These are phyloP conservation scores for Atkinsonella hypoxylon DNA, from an alignment of 2,329 filamentous ascomycete genomes.

Conservation along the genomic window DNA sequence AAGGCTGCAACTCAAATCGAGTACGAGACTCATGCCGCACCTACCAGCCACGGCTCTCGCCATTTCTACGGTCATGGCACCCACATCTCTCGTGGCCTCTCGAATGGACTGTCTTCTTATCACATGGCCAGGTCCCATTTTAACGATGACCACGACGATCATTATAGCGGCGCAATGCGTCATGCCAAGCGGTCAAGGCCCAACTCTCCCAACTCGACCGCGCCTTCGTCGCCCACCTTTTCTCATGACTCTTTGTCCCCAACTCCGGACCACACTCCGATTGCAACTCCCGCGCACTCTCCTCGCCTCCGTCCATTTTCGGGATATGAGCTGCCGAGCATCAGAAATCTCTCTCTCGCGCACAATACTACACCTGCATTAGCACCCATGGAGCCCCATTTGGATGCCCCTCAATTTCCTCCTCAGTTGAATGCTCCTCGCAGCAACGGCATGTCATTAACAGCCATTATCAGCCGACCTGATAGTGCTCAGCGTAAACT, in stretches of 20 bases:
- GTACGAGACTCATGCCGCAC: conserved; percentile 37
- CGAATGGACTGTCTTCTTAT: conserved; percentile 73
- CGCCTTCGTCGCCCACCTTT: conserved; percentile 90
- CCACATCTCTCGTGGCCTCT: conserved; percentile 44
- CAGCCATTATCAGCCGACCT: conserved; percentile 82
- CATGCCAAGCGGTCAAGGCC: conserved; percentile 81
- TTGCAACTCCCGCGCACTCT: conserved; percentile 90
- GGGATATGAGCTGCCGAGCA: conserved; percentile 69
- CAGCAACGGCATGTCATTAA: conserved; percentile 64
- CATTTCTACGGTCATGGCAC: conserved; percentile 40
- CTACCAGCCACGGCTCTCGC: conserved; percentile 31
- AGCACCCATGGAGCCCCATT: conserved; percentile 46
- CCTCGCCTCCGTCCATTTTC: conserved; percentile 76
- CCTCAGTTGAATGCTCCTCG: conserved; percentile 36
- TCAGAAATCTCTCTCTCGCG: conserved; percentile 51
- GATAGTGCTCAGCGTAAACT: conserved; percentile 85
- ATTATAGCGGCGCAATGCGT: conserved; percentile 55
- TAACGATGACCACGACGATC: conserved; percentile 66
- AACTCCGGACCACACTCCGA: conserved; percentile 95
- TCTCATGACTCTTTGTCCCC: conserved; percentile 92
- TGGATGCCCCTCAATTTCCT: conserved; percentile 31
- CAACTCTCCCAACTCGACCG: conserved; percentile 89
- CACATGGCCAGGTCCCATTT: conserved; percentile 86
- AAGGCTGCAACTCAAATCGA: conserved; percentile 51
- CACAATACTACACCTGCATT: conserved; percentile 43